A percentile compares a stretch with the other conserved stretches of the same genome.
phyloP scores from a whole-genome alignment of 495 filamentous ascomycete genomes.

The Aspergillus homomorphus region DNA sequence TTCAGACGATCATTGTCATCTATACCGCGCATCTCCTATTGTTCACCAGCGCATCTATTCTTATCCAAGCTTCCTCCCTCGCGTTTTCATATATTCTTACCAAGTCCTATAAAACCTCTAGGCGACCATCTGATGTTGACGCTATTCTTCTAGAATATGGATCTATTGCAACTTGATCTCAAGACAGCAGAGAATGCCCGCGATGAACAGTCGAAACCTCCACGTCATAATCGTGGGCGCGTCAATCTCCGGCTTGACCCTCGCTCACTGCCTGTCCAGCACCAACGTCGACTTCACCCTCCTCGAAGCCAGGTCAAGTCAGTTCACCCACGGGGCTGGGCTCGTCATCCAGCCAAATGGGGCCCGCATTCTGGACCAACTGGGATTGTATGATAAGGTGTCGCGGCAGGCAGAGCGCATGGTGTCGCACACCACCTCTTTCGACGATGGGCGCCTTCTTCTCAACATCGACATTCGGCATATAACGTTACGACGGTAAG shows the following conservation, averaged over 20 bases:
- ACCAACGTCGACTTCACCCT: constrained; percentile 7
- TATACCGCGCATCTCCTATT: background rate
- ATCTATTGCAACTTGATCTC: background rate
- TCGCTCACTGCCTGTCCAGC: constrained; percentile 6
- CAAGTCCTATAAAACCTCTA: background rate
- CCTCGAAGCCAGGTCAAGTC: constrained; percentile 4
- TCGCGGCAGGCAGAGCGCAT: background rate
- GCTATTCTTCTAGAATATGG: background rate
- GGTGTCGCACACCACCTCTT: background rate
- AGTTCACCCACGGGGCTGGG: constrained; percentile 6
- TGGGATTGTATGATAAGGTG: constrained; percentile 7
- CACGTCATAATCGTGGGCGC: constrained; percentile 14
- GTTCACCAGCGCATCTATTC: background rate
- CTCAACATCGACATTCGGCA: background rate
- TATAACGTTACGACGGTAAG: background rate
- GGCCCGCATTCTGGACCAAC: constrained; percentile 12
- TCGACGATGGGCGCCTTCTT: constrained; percentile 1
- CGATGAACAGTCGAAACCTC: background rate
- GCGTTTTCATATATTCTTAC: background rate
- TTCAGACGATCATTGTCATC: background rate
- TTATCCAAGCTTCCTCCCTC: background rate
- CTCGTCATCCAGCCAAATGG: constrained; percentile 12
- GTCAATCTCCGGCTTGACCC: constrained; percentile 10
- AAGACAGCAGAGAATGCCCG: background rate
- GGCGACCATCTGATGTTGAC: background rate